These are phyloP conservation scores for Ampelocalamus luodianensis DNA, from an alignment of 176 grass and related monocot species.

Conservation along the genomic window DNA sequence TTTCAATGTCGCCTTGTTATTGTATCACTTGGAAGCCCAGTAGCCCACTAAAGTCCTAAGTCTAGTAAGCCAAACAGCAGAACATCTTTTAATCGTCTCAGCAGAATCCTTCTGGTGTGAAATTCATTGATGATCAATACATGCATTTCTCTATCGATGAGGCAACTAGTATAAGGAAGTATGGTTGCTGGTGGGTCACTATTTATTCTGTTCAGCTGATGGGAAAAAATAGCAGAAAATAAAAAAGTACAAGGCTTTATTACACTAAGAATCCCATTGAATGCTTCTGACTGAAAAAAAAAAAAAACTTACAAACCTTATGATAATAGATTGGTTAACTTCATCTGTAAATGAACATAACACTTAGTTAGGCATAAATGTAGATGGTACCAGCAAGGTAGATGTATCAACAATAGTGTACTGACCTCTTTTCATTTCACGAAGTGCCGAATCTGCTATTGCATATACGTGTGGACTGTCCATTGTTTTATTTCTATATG, in stretches of 20 bases:
- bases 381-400: conserved; percentile 35
- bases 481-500: conserved; percentile 81
- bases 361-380: conserved; percentile 45
- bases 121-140: background rate
- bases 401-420: conserved; percentile 24
- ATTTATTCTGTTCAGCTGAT: conserved; percentile 29
- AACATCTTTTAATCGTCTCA: background rate
- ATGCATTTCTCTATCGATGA: conserved; percentile 12
- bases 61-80: conserved; percentile 24
- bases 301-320: conserved; percentile 67
- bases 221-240: conserved; percentile 27
- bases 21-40: conserved; percentile 12
- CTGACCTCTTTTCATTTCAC: conserved; percentile 94
- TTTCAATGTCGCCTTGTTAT: background rate
- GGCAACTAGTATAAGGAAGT: conserved; percentile 8
- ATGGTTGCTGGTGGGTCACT: background rate
- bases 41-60: conserved; percentile 16
- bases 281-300: conserved; percentile 21
- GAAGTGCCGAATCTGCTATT: conserved; percentile 89
- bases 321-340: conserved; percentile 98
- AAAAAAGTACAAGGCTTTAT: background rate
- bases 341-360: conserved; percentile 80
- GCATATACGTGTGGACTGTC: conserved; percentile 95
- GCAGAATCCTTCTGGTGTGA: conserved; percentile 6
- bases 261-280: conserved; percentile 21